Conservation (phyloP, 208 protist species). For the Strigomonas culicis region DNA sequence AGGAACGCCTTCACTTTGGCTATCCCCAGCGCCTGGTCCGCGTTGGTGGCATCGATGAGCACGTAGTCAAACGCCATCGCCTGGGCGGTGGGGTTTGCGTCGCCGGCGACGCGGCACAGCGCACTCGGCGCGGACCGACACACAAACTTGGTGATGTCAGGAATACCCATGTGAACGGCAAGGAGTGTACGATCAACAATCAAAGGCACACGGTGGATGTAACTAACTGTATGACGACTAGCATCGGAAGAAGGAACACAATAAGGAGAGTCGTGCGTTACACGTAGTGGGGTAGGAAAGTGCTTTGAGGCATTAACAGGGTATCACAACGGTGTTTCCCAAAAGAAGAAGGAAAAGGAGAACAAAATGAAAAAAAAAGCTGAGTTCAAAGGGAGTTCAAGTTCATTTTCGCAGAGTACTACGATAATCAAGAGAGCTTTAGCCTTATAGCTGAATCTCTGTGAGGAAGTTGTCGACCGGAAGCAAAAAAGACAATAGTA, state of each 20-base stretch:
- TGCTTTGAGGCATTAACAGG: background rate
- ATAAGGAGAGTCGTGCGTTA: too few relatives aligned
- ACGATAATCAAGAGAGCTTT: too few relatives aligned
- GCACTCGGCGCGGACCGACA: constrained; percentile 53
- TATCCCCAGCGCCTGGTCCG: constrained; percentile 63
- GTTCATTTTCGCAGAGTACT: background rate
- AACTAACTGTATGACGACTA: too few relatives aligned
- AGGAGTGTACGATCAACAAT: background rate
- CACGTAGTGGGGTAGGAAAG: too few relatives aligned
- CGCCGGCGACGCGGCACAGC: constrained; percentile 49
- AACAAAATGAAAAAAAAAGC: background rate
- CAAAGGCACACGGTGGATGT: too few relatives aligned
- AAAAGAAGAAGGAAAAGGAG: constrained; percentile 21
- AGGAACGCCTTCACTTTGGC: constrained; percentile 51
- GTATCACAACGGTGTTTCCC: background rate
- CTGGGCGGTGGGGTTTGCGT: constrained; percentile 10
- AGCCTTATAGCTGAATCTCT: too few relatives aligned
- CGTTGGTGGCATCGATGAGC: constrained; percentile 84
- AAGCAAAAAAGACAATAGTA: background rate
- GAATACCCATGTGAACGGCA: constrained; percentile 55
- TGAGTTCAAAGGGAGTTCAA: background rate
- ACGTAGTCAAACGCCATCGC: constrained; percentile 74
- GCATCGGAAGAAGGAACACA: background rate
- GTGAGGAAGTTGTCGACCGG: background rate
- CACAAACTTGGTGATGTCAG: constrained; percentile 84